Percentiles rank a stretch among this genome's conserved stretches.
Evolutionary conservation across 78 protist species (phyloP).

Genomic region (Emiliania huxleyi): DNA sequence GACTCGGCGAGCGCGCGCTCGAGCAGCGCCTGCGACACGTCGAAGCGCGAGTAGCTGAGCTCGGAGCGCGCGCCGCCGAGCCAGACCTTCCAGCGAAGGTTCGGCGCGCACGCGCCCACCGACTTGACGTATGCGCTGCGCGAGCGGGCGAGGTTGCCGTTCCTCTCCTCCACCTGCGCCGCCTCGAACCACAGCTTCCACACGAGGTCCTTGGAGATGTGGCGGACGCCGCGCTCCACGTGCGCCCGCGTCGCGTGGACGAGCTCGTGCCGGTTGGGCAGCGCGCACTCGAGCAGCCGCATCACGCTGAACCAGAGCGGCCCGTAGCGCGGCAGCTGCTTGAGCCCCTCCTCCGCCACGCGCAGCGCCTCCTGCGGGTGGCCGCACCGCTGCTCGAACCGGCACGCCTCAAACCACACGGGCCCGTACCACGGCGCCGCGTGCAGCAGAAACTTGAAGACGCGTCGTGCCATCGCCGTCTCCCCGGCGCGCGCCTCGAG

Average conservation of each 20-base stretch:
- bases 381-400: constrained; percentile 74
- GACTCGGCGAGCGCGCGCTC: constrained; percentile 76
- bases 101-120: constrained; percentile 72
- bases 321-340: constrained; percentile 65
- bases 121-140: constrained; percentile 69
- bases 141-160: constrained; percentile 47
- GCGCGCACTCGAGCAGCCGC: constrained; percentile 53
- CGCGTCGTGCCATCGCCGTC: constrained; percentile 62
- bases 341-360: constrained; percentile 72
- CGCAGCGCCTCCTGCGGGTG: constrained; percentile 64
- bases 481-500: constrained; percentile 85
- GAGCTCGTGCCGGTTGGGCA: constrained; percentile 35
- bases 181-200: constrained; percentile 90
- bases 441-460: constrained; percentile 80
- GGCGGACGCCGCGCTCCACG: constrained; percentile 60
- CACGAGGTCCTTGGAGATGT: constrained; percentile 77
- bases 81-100: constrained; percentile 86
- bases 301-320: constrained; percentile 82
- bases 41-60: constrained; percentile 45
- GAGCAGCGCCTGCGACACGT: constrained; percentile 64
- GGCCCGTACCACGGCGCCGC: constrained; percentile 86
- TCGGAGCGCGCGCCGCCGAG: constrained; percentile 77
- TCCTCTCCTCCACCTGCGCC: constrained; percentile 86
- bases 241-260: constrained; percentile 49
- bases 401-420: constrained; percentile 82